Conservation (phyloP, 2,329 filamentous ascomycete species). For the Calcarisporium arbuscula region DNA sequence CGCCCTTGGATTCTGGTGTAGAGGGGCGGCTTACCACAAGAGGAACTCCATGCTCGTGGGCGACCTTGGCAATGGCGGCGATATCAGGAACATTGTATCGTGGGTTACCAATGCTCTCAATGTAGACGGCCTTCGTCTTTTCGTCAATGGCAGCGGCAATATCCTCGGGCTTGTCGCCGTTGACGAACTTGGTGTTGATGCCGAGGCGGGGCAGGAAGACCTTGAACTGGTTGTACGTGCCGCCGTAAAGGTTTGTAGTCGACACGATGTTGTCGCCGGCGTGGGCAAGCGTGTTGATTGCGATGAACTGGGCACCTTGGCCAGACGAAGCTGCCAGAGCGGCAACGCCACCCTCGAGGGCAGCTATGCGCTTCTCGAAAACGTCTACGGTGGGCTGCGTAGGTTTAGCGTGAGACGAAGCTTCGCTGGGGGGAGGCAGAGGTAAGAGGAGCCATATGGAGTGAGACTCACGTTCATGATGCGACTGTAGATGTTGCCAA, state of each 20-base stretch:
- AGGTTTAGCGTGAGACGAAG: background rate
- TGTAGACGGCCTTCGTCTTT: conserved; percentile 84
- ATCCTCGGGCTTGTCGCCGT: conserved; percentile 71
- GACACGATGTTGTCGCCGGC: conserved; percentile 90
- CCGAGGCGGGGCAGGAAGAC: conserved; percentile 82
- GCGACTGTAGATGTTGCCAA: conserved; percentile 95
- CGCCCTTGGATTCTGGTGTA: too few relatives aligned
- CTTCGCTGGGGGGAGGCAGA: background rate
- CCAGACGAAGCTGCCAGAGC: conserved; percentile 81
- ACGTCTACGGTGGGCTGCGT: conserved; percentile 85
- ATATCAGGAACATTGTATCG: conserved; percentile 90
- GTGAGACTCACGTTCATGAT: conserved; percentile 72
- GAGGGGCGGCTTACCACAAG: conserved; percentile 44
- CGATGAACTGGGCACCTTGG: conserved; percentile 88
- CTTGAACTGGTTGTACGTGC: conserved; percentile 97
- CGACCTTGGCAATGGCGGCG: conserved; percentile 75
- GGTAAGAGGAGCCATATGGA: background rate
- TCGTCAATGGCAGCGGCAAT: conserved; percentile 82
- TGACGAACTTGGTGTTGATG: conserved; percentile 81
- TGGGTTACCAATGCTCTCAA: conserved; percentile 92
- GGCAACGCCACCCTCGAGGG: conserved; percentile 84
- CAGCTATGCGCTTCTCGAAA: conserved; percentile 94
- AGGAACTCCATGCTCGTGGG: conserved; percentile 62
- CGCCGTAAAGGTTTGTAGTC: conserved; percentile 86
- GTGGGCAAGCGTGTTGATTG: conserved; percentile 76